Conservation (phyloP, 768 basidiomycete genomes). For the Favolaschia claudopus region DNA sequence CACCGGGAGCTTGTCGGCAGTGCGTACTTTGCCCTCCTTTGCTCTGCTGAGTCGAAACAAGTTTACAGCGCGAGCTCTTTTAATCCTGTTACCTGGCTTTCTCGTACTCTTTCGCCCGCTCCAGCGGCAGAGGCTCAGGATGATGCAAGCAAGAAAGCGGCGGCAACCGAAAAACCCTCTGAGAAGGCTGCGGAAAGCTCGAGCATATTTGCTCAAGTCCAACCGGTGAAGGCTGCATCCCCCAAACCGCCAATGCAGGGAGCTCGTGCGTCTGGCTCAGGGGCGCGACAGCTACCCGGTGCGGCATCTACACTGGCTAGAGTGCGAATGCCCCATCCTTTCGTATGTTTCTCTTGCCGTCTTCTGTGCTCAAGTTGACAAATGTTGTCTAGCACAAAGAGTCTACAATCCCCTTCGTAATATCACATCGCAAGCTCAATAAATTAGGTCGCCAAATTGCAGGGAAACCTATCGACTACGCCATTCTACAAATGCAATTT, state of each 20-base stretch:
- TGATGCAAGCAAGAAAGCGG: slow-evolving; percentile 51
- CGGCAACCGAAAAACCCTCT: slow-evolving; percentile 39
- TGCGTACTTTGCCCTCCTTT: slow-evolving; percentile 37
- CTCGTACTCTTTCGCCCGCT: slow-evolving; percentile 60
- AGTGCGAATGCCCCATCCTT: too few species aligned
- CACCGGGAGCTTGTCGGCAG: slow-evolving; percentile 51
- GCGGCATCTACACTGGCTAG: too few species aligned
- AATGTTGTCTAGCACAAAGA: slow-evolving; percentile 78
- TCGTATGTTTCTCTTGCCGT: slow-evolving; percentile 14
- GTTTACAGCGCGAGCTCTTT: slow-evolving; percentile 54
- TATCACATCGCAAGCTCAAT: slow-evolving; percentile 93
- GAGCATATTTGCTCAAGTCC: slow-evolving; percentile 23
- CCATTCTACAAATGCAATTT: slow-evolving; percentile 97
- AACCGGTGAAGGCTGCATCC: slow-evolving; percentile 11
- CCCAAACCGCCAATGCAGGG: slow-evolving; percentile 18
- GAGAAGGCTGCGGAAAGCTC: slow-evolving; percentile 10
- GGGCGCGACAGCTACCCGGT: too few species aligned
- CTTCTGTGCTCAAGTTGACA: not conserved
- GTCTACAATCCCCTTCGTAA: slow-evolving; percentile 92
- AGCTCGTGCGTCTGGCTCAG: not conserved
- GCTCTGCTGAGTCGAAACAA: slow-evolving; percentile 5
- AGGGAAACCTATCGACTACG: slow-evolving; percentile 91
- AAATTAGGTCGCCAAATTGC: slow-evolving; percentile 87
- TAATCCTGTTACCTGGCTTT: slow-evolving; percentile 70
- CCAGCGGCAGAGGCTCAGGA: slow-evolving; percentile 59